Evolutionary conservation across 768 basidiomycete genomes (phyloP).

Genomic region (Auriscalpium vulgare): DNA sequence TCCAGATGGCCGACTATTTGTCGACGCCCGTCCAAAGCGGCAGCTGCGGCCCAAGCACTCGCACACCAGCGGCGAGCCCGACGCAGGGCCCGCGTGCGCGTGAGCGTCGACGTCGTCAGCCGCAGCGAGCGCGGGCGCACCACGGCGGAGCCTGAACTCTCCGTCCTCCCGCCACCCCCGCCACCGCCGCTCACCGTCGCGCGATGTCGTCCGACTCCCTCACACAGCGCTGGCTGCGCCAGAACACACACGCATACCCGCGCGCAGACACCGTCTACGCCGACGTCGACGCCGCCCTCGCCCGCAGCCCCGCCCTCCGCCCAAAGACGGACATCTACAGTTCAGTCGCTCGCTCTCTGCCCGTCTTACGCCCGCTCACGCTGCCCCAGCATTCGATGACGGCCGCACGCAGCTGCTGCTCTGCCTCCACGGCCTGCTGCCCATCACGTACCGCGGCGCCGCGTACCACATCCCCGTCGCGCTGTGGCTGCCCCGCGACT

Average conservation of each 20-base stretch:
- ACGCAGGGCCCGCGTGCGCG: neutral
- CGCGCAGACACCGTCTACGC: slow-evolving; percentile 47
- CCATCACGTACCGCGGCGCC: slow-evolving; percentile 66
- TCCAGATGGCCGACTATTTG: neutral
- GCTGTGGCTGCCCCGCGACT: slow-evolving; percentile 80
- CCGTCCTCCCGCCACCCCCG: neutral
- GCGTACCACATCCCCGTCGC: slow-evolving; percentile 93
- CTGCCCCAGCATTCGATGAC: slow-evolving; percentile 75
- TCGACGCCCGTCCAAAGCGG: slow-evolving; percentile 7
- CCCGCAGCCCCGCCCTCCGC: slow-evolving; percentile 45
- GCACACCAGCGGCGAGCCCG: neutral
- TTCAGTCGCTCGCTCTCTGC: slow-evolving; percentile 22
- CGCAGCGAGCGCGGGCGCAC: too few relatives aligned
- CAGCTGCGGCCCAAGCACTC: slow-evolving; percentile 2
- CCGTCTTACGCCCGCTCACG: too few relatives aligned
- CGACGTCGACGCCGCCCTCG: slow-evolving; percentile 57
- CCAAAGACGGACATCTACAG: slow-evolving; percentile 83
- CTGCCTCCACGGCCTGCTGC: slow-evolving; percentile 85
- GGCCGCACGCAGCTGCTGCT: slow-evolving; percentile 89
- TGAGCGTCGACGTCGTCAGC: neutral
- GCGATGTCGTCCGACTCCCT: slow-evolving; percentile 20
- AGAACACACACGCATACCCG: slow-evolving; percentile 52
- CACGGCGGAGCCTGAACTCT: neutral
- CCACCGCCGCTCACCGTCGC: neutral
- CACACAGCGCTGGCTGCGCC: slow-evolving; percentile 55